Percentiles rank a stretch among this genome's conserved stretches.
Evolutionary conservation across 345 rosid species (phyloP).

Genomic region (Citrus australasica): DNA sequence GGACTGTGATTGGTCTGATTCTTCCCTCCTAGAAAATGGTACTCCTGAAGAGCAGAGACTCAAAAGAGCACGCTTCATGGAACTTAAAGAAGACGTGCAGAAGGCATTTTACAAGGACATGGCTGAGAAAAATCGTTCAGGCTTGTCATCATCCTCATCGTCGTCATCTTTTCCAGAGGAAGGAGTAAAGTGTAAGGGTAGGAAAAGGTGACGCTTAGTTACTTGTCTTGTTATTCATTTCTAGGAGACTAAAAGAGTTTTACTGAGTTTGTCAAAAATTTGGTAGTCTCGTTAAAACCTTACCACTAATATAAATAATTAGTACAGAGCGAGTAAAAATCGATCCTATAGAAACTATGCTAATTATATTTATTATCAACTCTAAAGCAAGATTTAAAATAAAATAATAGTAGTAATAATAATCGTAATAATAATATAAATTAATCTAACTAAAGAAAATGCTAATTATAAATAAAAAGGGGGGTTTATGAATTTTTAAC

Average conservation of each 20-base stretch:
- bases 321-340: too few relatives aligned
- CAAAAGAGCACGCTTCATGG: slow-evolving; percentile 39
- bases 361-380: too few relatives aligned
- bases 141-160: slow-evolving; percentile 21
- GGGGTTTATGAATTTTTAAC: too few relatives aligned
- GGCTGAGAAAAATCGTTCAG: slow-evolving; percentile 21
- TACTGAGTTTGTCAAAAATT: background rate
- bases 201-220: slow-evolving; percentile 6
- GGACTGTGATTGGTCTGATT: slow-evolving; percentile 31
- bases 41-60: slow-evolving; percentile 33
- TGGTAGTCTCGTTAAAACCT: too few relatives aligned
- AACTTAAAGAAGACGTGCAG: slow-evolving; percentile 39
- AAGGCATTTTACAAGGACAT: slow-evolving; percentile 44
- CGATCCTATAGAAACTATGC: too few relatives aligned
- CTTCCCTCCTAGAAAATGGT: slow-evolving; percentile 30
- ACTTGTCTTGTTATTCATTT: background rate
- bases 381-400: too few relatives aligned
- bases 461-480: too few relatives aligned
- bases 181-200: slow-evolving; percentile 8
- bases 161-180: slow-evolving; percentile 27
- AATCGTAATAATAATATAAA: too few relatives aligned
- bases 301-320: too few relatives aligned
- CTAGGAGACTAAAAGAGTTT: background rate
- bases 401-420: too few relatives aligned
- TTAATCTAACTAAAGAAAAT: too few relatives aligned